Conservation (phyloP, 192 early-diverging fungal species). For the Martensiomyces pterosporus region DNA sequence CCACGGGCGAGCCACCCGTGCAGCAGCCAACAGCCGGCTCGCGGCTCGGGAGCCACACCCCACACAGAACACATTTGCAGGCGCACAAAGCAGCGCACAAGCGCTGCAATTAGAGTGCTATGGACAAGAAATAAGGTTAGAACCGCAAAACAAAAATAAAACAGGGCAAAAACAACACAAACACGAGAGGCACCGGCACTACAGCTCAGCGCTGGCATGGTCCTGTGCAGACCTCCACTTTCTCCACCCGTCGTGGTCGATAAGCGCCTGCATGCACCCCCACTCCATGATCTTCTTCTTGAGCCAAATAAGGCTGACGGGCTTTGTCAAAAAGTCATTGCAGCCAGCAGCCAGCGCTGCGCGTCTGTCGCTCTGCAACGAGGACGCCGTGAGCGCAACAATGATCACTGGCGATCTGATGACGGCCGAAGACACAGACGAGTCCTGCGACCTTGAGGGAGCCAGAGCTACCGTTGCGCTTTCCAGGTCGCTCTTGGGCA, state of each 20-base stretch:
- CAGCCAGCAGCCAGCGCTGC: conserved; percentile 81
- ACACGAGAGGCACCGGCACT: too few species aligned
- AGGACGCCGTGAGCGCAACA: conserved; percentile 81
- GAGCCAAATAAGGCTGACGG: conserved; percentile 77
- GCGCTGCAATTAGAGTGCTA: too few species aligned
- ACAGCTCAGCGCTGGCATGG: too few species aligned
- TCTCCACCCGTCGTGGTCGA: conserved; percentile 68
- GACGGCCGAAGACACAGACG: conserved; percentile 2
- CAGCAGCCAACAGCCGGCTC: too few species aligned
- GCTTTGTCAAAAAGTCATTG: conserved; percentile 89
- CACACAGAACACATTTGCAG: too few species aligned
- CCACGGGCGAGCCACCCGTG: too few species aligned
- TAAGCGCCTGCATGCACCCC: conserved; percentile 90
- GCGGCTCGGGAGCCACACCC: too few species aligned
- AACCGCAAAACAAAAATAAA: too few species aligned
- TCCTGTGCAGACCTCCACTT: conserved; percentile 23
- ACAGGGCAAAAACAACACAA: too few species aligned
- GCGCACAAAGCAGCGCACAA: too few species aligned
- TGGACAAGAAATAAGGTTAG: too few species aligned
- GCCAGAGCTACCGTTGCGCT: background rate
- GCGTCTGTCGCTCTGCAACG: conserved; percentile 60
- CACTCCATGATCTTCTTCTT: conserved; percentile 86
- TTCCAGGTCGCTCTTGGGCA: background rate
- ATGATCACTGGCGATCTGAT: conserved; percentile 75
- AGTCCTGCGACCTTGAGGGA: background rate